Percentiles rank a stretch among this genome's conserved stretches.
These are phyloP conservation scores for Ceratocystis cacaofunesta DNA, from an alignment of 2,329 filamentous ascomycete genomes.

Conservation along the genomic window DNA sequence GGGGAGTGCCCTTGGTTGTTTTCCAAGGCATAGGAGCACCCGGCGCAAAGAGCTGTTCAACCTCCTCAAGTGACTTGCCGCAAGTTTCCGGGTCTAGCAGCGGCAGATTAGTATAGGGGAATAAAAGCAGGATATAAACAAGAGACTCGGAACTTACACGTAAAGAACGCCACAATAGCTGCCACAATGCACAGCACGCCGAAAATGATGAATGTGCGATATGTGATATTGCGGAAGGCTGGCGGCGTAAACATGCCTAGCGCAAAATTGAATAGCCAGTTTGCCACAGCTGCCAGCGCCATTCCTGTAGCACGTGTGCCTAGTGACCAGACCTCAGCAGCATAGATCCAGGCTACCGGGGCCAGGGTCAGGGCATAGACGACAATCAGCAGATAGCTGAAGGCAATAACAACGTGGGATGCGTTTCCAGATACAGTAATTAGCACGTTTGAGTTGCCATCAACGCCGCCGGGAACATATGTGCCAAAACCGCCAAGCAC, in stretches of 20 bases:
- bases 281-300: slow-evolving; percentile 38
- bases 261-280: slow-evolving; percentile 30
- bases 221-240: slow-evolving; percentile 26
- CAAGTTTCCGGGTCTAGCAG: slow-evolving; percentile 26
- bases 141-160: slow-evolving; percentile 16
- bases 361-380: slow-evolving; percentile 49
- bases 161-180: slow-evolving; percentile 30
- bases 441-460: slow-evolving; percentile 29
- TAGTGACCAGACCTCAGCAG: slow-evolving; percentile 48
- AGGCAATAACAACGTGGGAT: slow-evolving; percentile 49
- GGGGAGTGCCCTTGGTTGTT: slow-evolving; percentile 24
- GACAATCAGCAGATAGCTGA: slow-evolving; percentile 49
- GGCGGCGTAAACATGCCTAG: slow-evolving; percentile 28
- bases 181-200: slow-evolving; percentile 30
- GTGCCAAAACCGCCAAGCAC: slow-evolving; percentile 35
- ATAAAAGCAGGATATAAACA: background rate
- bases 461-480: slow-evolving; percentile 29
- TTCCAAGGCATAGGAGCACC: slow-evolving; percentile 27
- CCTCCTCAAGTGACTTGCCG: slow-evolving; percentile 30
- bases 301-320: slow-evolving; percentile 46
- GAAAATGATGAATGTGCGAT: slow-evolving; percentile 26
- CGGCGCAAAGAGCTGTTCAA: slow-evolving; percentile 26
- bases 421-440: slow-evolving; percentile 36
- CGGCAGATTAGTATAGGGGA: background rate
- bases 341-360: slow-evolving; percentile 51